phyloP scores from a whole-genome alignment of 1,284 basidiomycete species.

The Fomitopsis schrenkii region DNA sequence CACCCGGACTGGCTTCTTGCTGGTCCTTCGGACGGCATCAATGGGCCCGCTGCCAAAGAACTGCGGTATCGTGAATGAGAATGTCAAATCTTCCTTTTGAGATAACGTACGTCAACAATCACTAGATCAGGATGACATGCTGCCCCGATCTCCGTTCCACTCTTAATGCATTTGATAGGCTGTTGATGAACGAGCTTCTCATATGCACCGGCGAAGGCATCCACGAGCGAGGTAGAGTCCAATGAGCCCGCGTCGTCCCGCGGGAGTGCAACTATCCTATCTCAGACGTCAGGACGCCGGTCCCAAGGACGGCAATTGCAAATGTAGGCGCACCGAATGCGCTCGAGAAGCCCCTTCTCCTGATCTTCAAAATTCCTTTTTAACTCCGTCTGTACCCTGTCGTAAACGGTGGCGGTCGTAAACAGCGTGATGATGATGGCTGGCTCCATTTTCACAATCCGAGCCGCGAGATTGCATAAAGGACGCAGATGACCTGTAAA shows the following conservation, averaged over 20 bases:
- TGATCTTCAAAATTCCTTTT: constrained; percentile 1
- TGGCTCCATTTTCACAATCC: background rate
- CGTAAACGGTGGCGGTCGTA: background rate
- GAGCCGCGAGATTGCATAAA: background rate
- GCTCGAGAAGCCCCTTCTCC: background rate
- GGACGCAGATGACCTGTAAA: constrained; percentile 1
- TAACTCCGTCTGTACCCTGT: constrained; percentile 1
- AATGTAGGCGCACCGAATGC: background rate
- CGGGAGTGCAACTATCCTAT: background rate
- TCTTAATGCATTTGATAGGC: constrained; percentile 1
- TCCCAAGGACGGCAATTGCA: background rate
- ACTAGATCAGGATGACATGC: background rate
- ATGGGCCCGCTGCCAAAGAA: background rate
- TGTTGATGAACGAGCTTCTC: background rate
- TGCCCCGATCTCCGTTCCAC: background rate
- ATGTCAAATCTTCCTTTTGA: background rate
- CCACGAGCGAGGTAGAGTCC: background rate
- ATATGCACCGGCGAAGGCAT: background rate
- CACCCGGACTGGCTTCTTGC: background rate
- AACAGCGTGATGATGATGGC: background rate
- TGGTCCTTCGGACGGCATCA: background rate
- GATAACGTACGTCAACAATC: constrained; percentile 1
- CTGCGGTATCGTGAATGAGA: background rate
- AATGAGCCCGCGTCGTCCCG: background rate
- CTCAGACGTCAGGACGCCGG: background rate